These are phyloP conservation scores for Aureobasidium subglaciale DNA, from an alignment of 2,329 filamentous ascomycete species.

Conservation along the genomic window DNA sequence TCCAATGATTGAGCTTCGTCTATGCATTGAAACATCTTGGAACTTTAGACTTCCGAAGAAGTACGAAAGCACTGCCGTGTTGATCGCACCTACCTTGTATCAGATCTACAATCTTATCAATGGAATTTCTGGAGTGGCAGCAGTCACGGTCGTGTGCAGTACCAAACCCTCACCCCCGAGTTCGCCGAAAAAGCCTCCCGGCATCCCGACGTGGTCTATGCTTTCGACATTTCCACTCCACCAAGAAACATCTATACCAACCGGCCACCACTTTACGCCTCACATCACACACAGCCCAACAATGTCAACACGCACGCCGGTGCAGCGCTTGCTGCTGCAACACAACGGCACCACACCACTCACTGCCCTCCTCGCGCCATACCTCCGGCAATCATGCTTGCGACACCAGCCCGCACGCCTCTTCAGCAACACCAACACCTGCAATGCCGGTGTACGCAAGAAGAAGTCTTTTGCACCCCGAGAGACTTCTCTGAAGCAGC, in stretches of 20 bases:
- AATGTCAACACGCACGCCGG: conserved; percentile 1
- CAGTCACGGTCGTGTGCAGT: too few species aligned
- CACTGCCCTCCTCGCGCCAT: neutral
- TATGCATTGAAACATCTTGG: too few species aligned
- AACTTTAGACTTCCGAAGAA: too few species aligned
- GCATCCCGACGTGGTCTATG: too few species aligned
- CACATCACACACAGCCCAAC: neutral
- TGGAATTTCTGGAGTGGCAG: too few species aligned
- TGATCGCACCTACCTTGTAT: too few species aligned
- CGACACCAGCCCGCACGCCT: neutral
- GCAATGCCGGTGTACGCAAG: neutral
- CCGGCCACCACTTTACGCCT: too few species aligned
- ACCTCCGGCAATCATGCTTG: neutral
- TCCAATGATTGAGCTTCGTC: too few species aligned
- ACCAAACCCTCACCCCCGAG: too few species aligned
- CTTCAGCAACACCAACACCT: neutral
- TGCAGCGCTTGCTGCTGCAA: conserved; percentile 3
- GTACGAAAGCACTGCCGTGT: too few species aligned
- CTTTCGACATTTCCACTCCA: neutral
- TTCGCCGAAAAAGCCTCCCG: conserved; percentile 1
- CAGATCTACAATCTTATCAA: too few species aligned
- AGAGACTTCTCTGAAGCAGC: conserved; percentile 24
- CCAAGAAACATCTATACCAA: neutral
- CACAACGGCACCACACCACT: neutral
- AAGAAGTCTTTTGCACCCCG: neutral